phyloP scores from a whole-genome alignment of 2,329 filamentous ascomycete genomes.

The Alternaria viburni region DNA sequence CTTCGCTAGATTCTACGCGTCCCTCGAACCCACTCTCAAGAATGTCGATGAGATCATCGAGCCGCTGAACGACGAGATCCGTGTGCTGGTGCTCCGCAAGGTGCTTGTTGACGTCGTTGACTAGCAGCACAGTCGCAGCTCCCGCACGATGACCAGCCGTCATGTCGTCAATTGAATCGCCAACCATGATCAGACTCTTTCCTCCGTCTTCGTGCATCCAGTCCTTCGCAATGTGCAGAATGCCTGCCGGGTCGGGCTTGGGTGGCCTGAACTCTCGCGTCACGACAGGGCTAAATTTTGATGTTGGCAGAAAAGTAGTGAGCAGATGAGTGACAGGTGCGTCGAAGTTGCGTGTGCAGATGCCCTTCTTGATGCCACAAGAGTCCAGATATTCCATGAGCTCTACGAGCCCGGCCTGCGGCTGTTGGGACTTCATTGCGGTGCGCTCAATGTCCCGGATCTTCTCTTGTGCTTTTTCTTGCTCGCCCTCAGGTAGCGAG shows the following conservation, averaged over 20 bases:
- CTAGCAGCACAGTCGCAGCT: conserved; percentile 86
- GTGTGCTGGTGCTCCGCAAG: conserved; percentile 76
- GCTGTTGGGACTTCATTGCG: conserved; percentile 79
- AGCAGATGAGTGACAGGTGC: conserved; percentile 77
- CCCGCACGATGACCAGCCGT: conserved; percentile 82
- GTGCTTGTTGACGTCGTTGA: conserved; percentile 79
- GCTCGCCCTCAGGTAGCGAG: conserved; percentile 67
- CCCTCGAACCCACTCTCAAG: conserved; percentile 78
- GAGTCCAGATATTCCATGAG: conserved; percentile 84
- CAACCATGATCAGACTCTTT: conserved; percentile 59
- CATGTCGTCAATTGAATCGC: conserved; percentile 86
- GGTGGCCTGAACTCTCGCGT: conserved; percentile 83
- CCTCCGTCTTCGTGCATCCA: conserved; percentile 65
- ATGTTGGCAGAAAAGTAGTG: conserved; percentile 71
- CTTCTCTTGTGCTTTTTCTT: conserved; percentile 70
- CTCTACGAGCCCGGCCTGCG: conserved; percentile 77
- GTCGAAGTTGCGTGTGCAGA: conserved; percentile 93
- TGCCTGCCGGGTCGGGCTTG: conserved; percentile 87
- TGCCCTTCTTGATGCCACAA: conserved; percentile 73
- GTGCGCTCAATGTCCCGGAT: conserved; percentile 80
- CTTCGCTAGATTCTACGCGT: conserved; percentile 33
- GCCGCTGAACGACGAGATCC: conserved; percentile 69
- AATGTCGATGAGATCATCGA: conserved; percentile 79
- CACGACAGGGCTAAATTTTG: conserved; percentile 77
- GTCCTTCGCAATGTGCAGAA: conserved; percentile 78